These are phyloP conservation scores for Aspergillus indologenus DNA, from an alignment of 495 filamentous ascomycete species.

Conservation along the genomic window DNA sequence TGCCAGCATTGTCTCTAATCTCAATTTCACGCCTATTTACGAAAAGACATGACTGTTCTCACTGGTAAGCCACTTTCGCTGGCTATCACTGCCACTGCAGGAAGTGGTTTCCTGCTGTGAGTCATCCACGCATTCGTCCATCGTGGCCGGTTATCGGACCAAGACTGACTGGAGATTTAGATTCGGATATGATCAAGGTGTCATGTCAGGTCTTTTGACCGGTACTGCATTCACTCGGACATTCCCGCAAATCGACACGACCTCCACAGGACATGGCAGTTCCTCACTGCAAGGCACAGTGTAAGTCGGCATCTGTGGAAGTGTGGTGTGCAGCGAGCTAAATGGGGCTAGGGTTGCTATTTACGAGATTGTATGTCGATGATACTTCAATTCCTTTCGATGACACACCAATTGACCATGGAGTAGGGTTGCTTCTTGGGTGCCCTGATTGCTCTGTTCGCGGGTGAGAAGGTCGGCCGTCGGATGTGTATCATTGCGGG, in stretches of 20 bases:
- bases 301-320: slow-evolving; percentile 14
- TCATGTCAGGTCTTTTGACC: slow-evolving; percentile 39
- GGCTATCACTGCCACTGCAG: slow-evolving; percentile 41
- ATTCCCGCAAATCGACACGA: slow-evolving; percentile 37
- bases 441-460: slow-evolving; percentile 44
- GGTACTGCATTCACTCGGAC: slow-evolving; percentile 30
- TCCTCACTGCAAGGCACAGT: slow-evolving; percentile 38
- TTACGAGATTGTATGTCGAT: slow-evolving; percentile 33
- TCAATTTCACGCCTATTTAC: neutral
- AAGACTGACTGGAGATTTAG: slow-evolving; percentile 11
- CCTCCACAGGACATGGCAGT: slow-evolving; percentile 28
- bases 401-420: neutral
- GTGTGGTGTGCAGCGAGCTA: neutral
- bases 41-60: slow-evolving; percentile 26
- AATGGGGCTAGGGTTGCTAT: slow-evolving; percentile 29
- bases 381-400: neutral
- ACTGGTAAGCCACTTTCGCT: slow-evolving; percentile 25
- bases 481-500: slow-evolving; percentile 53
- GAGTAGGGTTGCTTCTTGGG: slow-evolving; percentile 56
- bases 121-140: neutral
- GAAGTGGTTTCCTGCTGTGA: slow-evolving; percentile 40
- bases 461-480: slow-evolving; percentile 53
- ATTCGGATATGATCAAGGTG: slow-evolving; percentile 47
- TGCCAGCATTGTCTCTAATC: neutral
- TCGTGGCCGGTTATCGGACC: neutral